Evolutionary conservation across 1,284 basidiomycete genomes (phyloP), one percentile per base, ranked within the genome.

Genomic region (Leccinum fallax): DNA sequence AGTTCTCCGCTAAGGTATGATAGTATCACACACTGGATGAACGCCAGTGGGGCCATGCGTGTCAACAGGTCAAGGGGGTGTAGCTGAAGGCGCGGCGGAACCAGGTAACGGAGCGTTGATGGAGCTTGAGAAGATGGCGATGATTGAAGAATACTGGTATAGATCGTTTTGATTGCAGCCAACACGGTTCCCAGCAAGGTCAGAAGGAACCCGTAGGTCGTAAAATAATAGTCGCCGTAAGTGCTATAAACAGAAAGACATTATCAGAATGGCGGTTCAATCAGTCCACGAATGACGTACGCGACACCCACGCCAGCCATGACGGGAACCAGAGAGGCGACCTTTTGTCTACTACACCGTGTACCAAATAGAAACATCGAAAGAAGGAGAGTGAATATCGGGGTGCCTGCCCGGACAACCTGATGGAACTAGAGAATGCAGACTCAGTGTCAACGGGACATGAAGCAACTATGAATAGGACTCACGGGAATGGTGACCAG

Each of bases 161-260:
- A 86, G 57, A 97, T 90, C 0, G 95, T 96, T 76, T 97, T 97
- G 60, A 96, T 78, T 4, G 95, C 91, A 4, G 95, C 95, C 36
- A 98, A 84, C 62, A 96, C 76, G 0, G 95, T 94, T 43, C 95
- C 95, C 15, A 95, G 77, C 16, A 97, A 81, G 0, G 95, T 97
- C 21, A 98, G 81, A 67, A 92, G 74, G 64, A 97, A 84, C 8
- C 95, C 95, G 75, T 86, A 86, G 2, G 81, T 74, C 0, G 94
- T 96, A 74, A 89, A 95, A 70, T 92, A 90, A 77, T 95, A 96
- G 72, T 95, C 94, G 58, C 94, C 94, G 62, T 94, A 95, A 3
- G 94, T 96, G 10, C 91, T 94, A 67, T 24, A 46, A 34, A 4
- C 16, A 59, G 15, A 16, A 34, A 7, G 30, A 30, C 5, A 38